Conservation (phyloP, 2,329 filamentous ascomycete genomes). For the Ilyonectria mors-panacis region DNA sequence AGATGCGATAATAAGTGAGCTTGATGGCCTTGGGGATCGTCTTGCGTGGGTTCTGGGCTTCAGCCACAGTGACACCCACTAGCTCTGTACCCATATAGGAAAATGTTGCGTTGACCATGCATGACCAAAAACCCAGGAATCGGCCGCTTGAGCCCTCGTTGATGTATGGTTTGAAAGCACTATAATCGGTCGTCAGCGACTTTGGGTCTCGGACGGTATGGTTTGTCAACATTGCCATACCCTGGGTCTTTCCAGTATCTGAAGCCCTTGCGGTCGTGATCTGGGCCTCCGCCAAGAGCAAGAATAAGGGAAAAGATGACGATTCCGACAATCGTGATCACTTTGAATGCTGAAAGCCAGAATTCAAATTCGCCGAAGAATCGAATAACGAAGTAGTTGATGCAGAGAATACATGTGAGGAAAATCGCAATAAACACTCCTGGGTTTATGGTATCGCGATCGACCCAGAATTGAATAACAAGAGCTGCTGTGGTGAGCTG, state of each 20-base stretch:
- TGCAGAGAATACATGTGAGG: constrained; percentile 71
- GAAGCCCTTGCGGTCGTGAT: constrained; percentile 73
- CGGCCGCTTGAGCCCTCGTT: constrained; percentile 56
- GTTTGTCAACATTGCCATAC: constrained; percentile 25
- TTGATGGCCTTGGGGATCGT: constrained; percentile 84
- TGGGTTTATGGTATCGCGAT: constrained; percentile 76
- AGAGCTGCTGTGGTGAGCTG: constrained; percentile 84
- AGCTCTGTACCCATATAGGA: constrained; percentile 84
- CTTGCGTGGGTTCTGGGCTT: constrained; percentile 83
- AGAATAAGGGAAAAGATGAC: constrained; percentile 77
- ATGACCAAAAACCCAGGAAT: constrained; percentile 77
- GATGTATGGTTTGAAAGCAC: constrained; percentile 55
- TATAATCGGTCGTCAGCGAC: constrained; percentile 14
- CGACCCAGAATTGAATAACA: constrained; percentile 84
- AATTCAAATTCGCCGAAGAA: constrained; percentile 78
- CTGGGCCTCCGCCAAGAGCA: constrained; percentile 51
- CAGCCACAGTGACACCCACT: constrained; percentile 83
- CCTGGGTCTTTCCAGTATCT: constrained; percentile 75
- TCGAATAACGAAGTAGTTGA: constrained; percentile 79
- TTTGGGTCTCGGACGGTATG: too few relatives aligned
- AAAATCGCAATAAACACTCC: constrained; percentile 85
- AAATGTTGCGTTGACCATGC: constrained; percentile 84
- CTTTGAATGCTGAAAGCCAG: constrained; percentile 77
- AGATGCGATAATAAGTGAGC: constrained; percentile 85
- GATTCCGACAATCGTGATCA: constrained; percentile 75